Conservation (phyloP, 1,284 basidiomycete genomes). For the Fomes fomentarius region DNA sequence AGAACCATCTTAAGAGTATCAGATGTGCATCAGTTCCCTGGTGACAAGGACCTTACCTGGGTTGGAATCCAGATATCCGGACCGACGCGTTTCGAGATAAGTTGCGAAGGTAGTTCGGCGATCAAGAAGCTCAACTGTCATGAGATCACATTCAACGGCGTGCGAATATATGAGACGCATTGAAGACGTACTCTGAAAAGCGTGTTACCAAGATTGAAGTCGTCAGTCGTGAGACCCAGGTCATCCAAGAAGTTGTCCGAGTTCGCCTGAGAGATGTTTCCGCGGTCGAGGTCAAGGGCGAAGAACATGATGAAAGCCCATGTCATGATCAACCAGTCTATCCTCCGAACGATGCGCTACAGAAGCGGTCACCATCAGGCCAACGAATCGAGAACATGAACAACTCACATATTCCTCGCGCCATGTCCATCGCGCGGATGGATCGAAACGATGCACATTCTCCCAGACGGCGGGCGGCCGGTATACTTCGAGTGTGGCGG, state of each 20-base stretch:
- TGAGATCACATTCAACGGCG: not conserved
- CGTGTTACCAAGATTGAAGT: conserved; percentile 69
- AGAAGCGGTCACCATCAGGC: not conserved
- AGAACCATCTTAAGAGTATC: conserved; percentile 45
- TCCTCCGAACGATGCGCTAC: conserved; percentile 57
- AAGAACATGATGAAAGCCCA: conserved; percentile 73
- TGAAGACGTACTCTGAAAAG: conserved; percentile 32
- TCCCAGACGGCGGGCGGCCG: conserved; percentile 63
- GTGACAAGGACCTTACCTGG: conserved; percentile 42
- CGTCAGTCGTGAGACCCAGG: conserved; percentile 60
- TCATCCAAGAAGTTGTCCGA: conserved; percentile 70
- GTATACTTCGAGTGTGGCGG: conserved; percentile 52
- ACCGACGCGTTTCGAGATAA: conserved; percentile 72
- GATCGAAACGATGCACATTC: conserved; percentile 68
- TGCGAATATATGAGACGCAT: not conserved
- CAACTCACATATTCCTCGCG: conserved; percentile 59
- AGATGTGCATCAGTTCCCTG: not conserved
- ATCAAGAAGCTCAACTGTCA: conserved; percentile 54
- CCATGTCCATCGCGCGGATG: conserved; percentile 69
- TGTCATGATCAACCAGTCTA: conserved; percentile 64
- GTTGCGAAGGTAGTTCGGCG: conserved; percentile 72
- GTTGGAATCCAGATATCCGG: conserved; percentile 75
- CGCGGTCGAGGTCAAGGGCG: conserved; percentile 53
- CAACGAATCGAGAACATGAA: not conserved
- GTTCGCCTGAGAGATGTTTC: conserved; percentile 65